Evolutionary conservation across 108 stramenopile species (phyloP).

Genomic region (Stephanodiscus minutulus): DNA sequence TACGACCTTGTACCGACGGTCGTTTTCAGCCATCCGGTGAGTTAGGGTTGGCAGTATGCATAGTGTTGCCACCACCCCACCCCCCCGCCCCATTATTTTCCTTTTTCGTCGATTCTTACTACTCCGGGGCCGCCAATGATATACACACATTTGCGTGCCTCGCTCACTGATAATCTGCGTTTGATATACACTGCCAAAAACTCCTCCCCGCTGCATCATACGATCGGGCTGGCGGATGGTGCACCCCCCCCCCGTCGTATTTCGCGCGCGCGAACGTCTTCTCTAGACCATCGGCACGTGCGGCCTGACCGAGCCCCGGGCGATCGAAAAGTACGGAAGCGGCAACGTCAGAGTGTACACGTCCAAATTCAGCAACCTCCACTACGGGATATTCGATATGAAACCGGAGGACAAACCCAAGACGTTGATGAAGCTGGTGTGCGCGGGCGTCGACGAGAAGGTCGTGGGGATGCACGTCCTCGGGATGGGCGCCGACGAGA

Average conservation of each 20-base stretch:
- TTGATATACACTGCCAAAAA: no score
- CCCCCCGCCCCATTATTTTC: no score
- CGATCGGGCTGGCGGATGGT: no score
- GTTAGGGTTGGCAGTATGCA: slow-evolving; percentile 43
- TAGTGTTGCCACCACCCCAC: no score
- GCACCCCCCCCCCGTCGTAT: no score
- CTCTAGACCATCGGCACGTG: slow-evolving; percentile 84
- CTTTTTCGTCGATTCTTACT: no score
- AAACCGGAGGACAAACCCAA: slow-evolving; percentile 90
- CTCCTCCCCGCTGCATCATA: no score
- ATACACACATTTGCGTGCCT: no score
- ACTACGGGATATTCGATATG: slow-evolving; percentile 82
- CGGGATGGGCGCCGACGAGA: slow-evolving; percentile 93
- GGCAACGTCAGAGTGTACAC: slow-evolving; percentile 90
- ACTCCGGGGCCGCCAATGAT: no score
- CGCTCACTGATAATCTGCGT: no score
- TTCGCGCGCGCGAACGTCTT: no score
- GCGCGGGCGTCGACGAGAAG: slow-evolving; percentile 75
- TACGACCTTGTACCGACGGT: slow-evolving; percentile 88
- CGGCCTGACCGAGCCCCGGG: slow-evolving; percentile 86
- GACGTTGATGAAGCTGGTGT: slow-evolving; percentile 86
- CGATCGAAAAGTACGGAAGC: slow-evolving; percentile 83
- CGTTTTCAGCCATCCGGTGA: slow-evolving; percentile 91
- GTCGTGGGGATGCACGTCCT: slow-evolving; percentile 92
- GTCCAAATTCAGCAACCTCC: slow-evolving; percentile 89